These are phyloP conservation scores for Cicer judaicum DNA, from an alignment of 306 rosid genomes.

Conservation along the genomic window DNA sequence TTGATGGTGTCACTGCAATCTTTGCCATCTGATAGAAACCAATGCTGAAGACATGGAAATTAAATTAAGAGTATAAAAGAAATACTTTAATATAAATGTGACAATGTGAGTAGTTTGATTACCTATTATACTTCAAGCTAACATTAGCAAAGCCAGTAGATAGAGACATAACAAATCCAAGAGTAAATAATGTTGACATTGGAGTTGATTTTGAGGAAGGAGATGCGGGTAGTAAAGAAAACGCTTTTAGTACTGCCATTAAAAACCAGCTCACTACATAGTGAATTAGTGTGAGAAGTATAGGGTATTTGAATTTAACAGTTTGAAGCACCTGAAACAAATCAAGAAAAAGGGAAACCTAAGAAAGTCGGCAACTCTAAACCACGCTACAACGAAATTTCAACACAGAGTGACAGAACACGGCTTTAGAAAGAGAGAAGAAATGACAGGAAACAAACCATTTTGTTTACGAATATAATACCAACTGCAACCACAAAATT, in stretches of 20 bases:
- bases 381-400: constrained; percentile 19
- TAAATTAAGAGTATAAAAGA: constrained; percentile 39
- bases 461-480: constrained; percentile 83
- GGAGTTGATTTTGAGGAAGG: constrained; percentile 74
- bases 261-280: constrained; percentile 87
- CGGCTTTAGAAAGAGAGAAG: constrained; percentile 1
- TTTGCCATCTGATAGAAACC: constrained; percentile 98
- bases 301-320: constrained; percentile 73
- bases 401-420: constrained; percentile 1
- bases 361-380: constrained; percentile 41
- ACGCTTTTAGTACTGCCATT: constrained; percentile 79
- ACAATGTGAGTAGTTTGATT: constrained; percentile 38
- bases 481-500: constrained; percentile 85
- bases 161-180: constrained; percentile 88
- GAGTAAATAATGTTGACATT: constrained; percentile 66
- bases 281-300: constrained; percentile 83
- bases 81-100: constrained; percentile 30
- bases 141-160: constrained; percentile 92
- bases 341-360: neutral
- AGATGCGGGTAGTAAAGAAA: constrained; percentile 76
- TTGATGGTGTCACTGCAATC: constrained; percentile 90
- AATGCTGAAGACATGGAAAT: constrained; percentile 68
- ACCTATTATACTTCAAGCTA: constrained; percentile 94
- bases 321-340: constrained; percentile 82
- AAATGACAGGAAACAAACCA: constrained; percentile 62